phyloP scores from a whole-genome alignment of 2,329 filamentous ascomycete species.

The Apiospora rasikravindrae region DNA sequence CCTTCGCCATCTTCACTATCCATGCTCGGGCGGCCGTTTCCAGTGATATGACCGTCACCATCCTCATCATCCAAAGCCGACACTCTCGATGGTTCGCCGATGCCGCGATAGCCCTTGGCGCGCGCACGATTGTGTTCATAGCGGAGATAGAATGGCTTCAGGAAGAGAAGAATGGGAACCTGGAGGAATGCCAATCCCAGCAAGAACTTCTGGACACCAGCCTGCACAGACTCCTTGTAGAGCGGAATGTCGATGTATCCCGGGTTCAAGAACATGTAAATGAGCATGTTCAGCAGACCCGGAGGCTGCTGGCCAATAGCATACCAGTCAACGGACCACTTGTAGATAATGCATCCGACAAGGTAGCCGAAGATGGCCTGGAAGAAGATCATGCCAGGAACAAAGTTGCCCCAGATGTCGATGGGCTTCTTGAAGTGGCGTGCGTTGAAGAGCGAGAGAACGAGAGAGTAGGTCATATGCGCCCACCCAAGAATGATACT shows the following conservation, averaged over 20 bases:
- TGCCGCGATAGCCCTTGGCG: conserved; percentile 87
- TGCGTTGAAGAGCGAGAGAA: conserved; percentile 90
- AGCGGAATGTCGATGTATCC: conserved; percentile 75
- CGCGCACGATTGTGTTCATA: conserved; percentile 91
- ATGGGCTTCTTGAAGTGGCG: conserved; percentile 93
- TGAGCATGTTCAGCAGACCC: conserved; percentile 96
- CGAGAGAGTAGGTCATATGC: conserved; percentile 98
- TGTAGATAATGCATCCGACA: conserved; percentile 92
- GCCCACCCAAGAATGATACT: conserved; percentile 96
- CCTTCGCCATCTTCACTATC: conserved; percentile 72
- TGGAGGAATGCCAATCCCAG: conserved; percentile 83
- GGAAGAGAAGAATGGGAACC: conserved; percentile 88
- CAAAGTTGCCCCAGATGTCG: conserved; percentile 96
- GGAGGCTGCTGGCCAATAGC: conserved; percentile 72
- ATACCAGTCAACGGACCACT: conserved; percentile 91
- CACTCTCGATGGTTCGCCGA: conserved; percentile 86
- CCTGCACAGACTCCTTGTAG: conserved; percentile 72
- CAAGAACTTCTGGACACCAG: conserved; percentile 74
- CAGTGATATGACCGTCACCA: conserved; percentile 63
- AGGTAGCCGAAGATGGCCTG: conserved; percentile 98
- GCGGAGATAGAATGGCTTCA: conserved; percentile 95
- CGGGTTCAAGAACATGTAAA: conserved; percentile 98
- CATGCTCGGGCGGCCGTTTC: conserved; percentile 69
- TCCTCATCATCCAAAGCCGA: conserved; percentile 91
- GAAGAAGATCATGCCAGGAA: conserved; percentile 99